Base-by-base conservation (phyloP, 306 rosid species). In the Elaeagnus macrophylla region DNA sequence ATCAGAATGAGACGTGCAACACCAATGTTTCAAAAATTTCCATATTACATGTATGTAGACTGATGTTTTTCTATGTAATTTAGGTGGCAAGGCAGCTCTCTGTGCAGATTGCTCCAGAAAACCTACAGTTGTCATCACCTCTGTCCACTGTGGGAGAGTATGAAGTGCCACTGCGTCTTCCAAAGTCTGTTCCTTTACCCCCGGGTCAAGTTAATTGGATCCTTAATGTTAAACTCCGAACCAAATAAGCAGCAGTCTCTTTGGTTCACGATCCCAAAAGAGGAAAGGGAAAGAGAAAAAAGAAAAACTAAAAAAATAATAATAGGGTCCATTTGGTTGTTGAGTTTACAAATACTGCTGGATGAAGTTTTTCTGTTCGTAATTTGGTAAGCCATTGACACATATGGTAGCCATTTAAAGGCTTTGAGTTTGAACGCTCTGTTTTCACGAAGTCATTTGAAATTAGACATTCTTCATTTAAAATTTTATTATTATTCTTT, bases 1-100 rank as follows among this genome's bases (percentile, higher is more conserved):
- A 42, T 7, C 13, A 9, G 0, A 42, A 42, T 6, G 15, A 45
- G 49, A 45, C n/a, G 12, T 12, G 19, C 6, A 2, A 17, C 8
- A 45, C 19, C 15, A 15, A 7, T 12, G 15, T 6, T 44, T 41
- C 46, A 41, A 9, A 41, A 41, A 9, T 6, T 44, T 44, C 49
- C 49, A 11, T 43, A 6, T 12, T 11, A 44, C 48, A 44, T 0
- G 15, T 45, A 45, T 3, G 15, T 10, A 13, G 8, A 17, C 42
- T 65, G 51, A 79, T 54, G 1, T 3, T 3, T 57, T 12, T 53
- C 37, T 69, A 18, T 59, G 52, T 38, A 36, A 32, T 48, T 65
- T 65, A 90, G 97, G 94, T 86, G 72, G 88, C 85, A 56, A 79
- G 94, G 67, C 95, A 83, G 62, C 79, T 90, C 10, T 73, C 51